These are phyloP conservation scores for Novakomyces olei DNA, from an alignment of 805 yeast species.

Conservation along the genomic window DNA sequence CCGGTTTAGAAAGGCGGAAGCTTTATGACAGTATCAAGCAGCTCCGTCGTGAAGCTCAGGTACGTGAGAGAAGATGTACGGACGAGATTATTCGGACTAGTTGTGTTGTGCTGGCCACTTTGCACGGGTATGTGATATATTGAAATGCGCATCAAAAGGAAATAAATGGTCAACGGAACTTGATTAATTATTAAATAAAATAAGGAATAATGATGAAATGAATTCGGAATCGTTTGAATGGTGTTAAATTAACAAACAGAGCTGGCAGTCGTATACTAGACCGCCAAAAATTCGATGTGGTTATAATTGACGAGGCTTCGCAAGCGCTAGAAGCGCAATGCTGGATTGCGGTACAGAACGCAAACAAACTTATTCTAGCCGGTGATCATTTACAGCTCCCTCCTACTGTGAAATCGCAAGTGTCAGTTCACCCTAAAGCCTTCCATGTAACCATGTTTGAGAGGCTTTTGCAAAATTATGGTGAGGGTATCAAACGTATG, in stretches of 20 bases:
- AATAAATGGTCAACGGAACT: too few relatives aligned
- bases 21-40: constrained; percentile 48
- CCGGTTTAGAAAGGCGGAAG: constrained; percentile 39
- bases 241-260: too few relatives aligned
- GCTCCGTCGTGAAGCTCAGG: constrained; percentile 45
- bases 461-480: constrained; percentile 33
- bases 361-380: constrained; percentile 47
- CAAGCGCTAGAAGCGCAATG: constrained; percentile 89
- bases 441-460: constrained; percentile 62
- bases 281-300: constrained; percentile 37
- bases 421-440: constrained; percentile 20
- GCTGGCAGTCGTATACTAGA: constrained; percentile 16
- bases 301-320: constrained; percentile 87
- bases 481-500: constrained; percentile 29
- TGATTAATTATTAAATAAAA: too few relatives aligned
- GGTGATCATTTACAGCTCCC: constrained; percentile 88
- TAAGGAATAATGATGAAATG: too few relatives aligned
- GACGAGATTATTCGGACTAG: constrained; percentile 35
- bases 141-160: constrained; percentile 53
- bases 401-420: constrained; percentile 50
- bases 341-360: constrained; percentile 69
- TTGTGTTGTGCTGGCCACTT: constrained; percentile 54
- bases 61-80: constrained; percentile 42
- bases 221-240: too few relatives aligned
- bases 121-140: too few relatives aligned